Conservation (phyloP, 2,329 filamentous ascomycete species). For the Pseudogymnoascus sp. region DNA sequence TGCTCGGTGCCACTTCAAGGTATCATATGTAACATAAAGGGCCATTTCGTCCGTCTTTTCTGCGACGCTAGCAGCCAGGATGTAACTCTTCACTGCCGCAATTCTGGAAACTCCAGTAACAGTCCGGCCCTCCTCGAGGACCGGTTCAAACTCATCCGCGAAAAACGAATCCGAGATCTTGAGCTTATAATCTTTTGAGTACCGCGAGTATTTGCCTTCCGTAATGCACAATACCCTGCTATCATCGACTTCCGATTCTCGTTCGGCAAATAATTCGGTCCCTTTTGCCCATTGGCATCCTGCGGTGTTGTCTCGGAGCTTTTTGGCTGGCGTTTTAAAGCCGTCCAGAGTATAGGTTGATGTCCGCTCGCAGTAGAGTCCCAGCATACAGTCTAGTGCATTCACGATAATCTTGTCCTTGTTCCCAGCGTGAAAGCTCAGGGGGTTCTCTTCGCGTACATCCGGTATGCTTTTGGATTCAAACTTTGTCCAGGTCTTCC, state of each 20-base stretch:
- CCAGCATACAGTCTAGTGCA: conserved; percentile 55
- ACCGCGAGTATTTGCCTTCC: conserved; percentile 60
- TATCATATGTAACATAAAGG: conserved; percentile 80
- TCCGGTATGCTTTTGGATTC: conserved; percentile 50
- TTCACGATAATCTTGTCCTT: conserved; percentile 81
- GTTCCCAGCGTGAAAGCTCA: conserved; percentile 78
- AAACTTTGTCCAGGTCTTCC: conserved; percentile 74
- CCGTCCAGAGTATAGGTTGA: conserved; percentile 74
- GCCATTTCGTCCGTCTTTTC: conserved; percentile 81
- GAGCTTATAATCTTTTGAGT: conserved; percentile 67
- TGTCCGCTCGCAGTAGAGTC: conserved; percentile 54
- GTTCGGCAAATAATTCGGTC: conserved; percentile 63
- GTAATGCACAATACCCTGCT: conserved; percentile 75
- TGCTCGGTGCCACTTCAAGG: conserved; percentile 79
- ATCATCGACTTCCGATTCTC: conserved; percentile 55
- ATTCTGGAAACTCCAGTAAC: conserved; percentile 75
- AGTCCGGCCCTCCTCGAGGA: conserved; percentile 63
- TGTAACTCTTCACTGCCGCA: conserved; percentile 74
- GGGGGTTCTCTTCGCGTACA: conserved; percentile 36
- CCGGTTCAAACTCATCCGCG: conserved; percentile 62
- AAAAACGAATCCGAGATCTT: conserved; percentile 82
- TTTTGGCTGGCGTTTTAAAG: conserved; percentile 60
- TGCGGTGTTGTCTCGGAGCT: conserved; percentile 58
- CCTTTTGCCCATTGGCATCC: conserved; percentile 86
- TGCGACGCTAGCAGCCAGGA: conserved; percentile 76